Evolutionary conservation across 805 yeast genomes (phyloP).

Genomic region (Candida boleticola): DNA sequence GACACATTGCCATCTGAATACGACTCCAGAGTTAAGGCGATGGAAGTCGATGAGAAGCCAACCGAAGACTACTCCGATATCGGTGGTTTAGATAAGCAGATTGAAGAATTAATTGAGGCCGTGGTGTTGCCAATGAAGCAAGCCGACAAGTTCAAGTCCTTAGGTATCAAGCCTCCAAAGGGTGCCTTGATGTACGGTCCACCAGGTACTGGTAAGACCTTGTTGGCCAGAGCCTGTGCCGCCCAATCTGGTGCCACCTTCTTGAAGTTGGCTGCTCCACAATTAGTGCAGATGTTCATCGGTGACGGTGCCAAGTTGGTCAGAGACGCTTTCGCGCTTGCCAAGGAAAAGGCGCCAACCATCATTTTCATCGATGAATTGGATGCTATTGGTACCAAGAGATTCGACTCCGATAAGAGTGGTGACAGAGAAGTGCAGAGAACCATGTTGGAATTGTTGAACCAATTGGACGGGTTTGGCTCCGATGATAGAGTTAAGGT

Average conservation of each 20-base stretch:
- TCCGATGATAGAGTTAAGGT: slow-evolving; percentile 97
- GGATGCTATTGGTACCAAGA: slow-evolving; percentile 46
- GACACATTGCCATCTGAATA: slow-evolving; percentile 97
- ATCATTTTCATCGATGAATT: slow-evolving; percentile 47
- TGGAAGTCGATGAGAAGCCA: slow-evolving; percentile 99
- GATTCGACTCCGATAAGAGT: slow-evolving; percentile 45
- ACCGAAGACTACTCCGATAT: slow-evolving; percentile 95
- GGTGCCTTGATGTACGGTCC: slow-evolving; percentile 50
- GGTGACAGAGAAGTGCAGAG: slow-evolving; percentile 49
- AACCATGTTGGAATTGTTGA: slow-evolving; percentile 49
- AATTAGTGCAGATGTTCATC: slow-evolving; percentile 46
- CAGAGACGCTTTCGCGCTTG: slow-evolving; percentile 46
- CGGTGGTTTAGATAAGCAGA: slow-evolving; percentile 97
- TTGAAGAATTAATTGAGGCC: slow-evolving; percentile 97
- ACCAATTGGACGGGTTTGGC: slow-evolving; percentile 85
- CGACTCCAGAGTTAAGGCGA: slow-evolving; percentile 95
- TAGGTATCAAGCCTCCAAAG: slow-evolving; percentile 77
- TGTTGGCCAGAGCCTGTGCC: slow-evolving; percentile 48
- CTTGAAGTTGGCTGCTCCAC: slow-evolving; percentile 45
- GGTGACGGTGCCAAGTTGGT: slow-evolving; percentile 49
- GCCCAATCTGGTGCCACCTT: slow-evolving; percentile 47
- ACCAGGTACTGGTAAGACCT: slow-evolving; percentile 48
- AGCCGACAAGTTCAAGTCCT: slow-evolving; percentile 88
- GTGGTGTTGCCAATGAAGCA: slow-evolving; percentile 98
- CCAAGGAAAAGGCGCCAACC: slow-evolving; percentile 47